Evolutionary conservation across 2,329 filamentous ascomycete genomes (phyloP).

Genomic region (Fusarium coffeatum): DNA sequence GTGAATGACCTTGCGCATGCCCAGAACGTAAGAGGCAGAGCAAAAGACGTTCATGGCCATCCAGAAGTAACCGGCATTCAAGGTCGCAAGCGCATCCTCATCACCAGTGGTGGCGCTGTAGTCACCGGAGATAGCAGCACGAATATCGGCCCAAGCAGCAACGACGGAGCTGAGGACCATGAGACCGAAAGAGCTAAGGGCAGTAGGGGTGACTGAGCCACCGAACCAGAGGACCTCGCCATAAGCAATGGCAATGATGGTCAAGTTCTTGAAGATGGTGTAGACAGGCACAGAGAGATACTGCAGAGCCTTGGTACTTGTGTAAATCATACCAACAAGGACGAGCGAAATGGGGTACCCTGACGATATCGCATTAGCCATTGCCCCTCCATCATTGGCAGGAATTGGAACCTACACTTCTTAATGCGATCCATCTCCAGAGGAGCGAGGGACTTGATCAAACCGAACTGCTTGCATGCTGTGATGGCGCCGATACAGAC

Average conservation of each 20-base stretch:
- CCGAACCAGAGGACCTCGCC: slow-evolving; percentile 99
- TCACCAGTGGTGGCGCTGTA: slow-evolving; percentile 52
- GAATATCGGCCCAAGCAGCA: slow-evolving; percentile 97
- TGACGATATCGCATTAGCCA: slow-evolving; percentile 52
- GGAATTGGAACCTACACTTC: slow-evolving; percentile 74
- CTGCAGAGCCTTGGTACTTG: slow-evolving; percentile 93
- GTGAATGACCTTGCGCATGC: slow-evolving; percentile 99
- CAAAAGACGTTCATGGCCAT: slow-evolving; percentile 98
- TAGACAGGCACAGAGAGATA: slow-evolving; percentile 98
- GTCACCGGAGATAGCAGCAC: slow-evolving; percentile 78
- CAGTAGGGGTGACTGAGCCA: slow-evolving; percentile 86
- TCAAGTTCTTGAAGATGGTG: slow-evolving; percentile 99
- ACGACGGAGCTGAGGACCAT: slow-evolving; percentile 97
- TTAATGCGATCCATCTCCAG: slow-evolving; percentile 91
- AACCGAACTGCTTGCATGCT: slow-evolving; percentile 79
- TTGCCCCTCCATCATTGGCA: neutral
- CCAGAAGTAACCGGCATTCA: slow-evolving; percentile 97
- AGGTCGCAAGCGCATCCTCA: slow-evolving; percentile 80
- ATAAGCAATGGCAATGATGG: slow-evolving; percentile 97
- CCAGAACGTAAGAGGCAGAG: slow-evolving; percentile 87
- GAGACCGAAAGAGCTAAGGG: slow-evolving; percentile 91
- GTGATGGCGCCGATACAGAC: slow-evolving; percentile 90
- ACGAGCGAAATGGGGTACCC: slow-evolving; percentile 97
- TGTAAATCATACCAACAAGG: slow-evolving; percentile 99
- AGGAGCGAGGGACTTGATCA: slow-evolving; percentile 83